Evolutionary conservation across 176 grass and related monocot genomes (phyloP).

Genomic region (Oryza nivara): DNA sequence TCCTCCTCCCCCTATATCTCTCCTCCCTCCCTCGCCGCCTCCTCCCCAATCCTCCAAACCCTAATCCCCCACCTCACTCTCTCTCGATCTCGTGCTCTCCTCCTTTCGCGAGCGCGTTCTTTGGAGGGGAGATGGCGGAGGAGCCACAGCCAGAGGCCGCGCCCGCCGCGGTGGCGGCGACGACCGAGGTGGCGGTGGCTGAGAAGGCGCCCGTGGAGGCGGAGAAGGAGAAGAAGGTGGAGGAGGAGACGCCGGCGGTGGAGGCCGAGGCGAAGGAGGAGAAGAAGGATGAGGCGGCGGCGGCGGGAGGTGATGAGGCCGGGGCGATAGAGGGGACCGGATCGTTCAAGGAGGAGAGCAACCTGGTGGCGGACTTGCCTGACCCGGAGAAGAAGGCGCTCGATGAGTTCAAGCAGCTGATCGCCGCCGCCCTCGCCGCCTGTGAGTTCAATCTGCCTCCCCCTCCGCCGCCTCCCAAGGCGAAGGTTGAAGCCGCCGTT

Average conservation of each 20-base stretch:
- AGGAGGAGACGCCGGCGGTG: background rate
- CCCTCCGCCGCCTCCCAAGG: conserved; percentile 48
- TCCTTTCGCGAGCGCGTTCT: conserved; percentile 13
- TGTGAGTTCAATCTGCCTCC: conserved; percentile 80
- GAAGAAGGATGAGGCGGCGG: conserved; percentile 42
- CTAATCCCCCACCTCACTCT: conserved; percentile 25
- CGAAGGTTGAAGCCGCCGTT: conserved; percentile 45
- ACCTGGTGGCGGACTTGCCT: conserved; percentile 71
- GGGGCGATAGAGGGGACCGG: conserved; percentile 43
- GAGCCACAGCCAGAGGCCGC: conserved; percentile 59
- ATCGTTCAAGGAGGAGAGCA: conserved; percentile 96
- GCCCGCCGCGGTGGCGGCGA: conserved; percentile 25
- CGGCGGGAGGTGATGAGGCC: conserved; percentile 32
- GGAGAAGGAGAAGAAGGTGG: conserved; percentile 52
- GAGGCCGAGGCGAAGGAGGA: background rate
- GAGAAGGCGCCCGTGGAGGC: conserved; percentile 39
- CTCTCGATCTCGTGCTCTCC: background rate
- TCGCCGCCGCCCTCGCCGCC: conserved; percentile 68
- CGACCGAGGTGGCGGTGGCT: conserved; percentile 48
- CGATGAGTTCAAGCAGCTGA: conserved; percentile 84
- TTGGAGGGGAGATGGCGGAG: conserved; percentile 62
- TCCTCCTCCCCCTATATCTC: conserved; percentile 43
- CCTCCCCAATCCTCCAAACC: conserved; percentile 31
- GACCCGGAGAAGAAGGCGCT: conserved; percentile 91
- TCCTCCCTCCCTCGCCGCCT: conserved; percentile 7